phyloP scores from a whole-genome alignment of 106 monocot genomes.

The Phalaenopsis aphrodite region DNA sequence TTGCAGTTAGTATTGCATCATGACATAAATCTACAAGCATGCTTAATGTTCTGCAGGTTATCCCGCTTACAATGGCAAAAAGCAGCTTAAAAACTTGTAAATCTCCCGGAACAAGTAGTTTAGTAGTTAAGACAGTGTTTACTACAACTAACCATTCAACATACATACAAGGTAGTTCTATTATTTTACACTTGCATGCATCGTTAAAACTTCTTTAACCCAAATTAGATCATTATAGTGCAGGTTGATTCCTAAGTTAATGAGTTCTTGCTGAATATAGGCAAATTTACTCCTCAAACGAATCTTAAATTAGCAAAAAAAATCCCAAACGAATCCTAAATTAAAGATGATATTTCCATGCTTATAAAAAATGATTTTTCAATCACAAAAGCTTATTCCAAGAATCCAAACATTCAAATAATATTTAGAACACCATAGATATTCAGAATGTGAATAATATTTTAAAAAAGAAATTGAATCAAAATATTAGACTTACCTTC shows the following conservation, averaged over 20 bases:
- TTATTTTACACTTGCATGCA: background rate
- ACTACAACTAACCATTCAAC: background rate
- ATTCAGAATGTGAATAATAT: background rate
- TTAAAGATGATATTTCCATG: background rate
- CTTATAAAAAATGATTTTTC: background rate
- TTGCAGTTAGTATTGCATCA: background rate
- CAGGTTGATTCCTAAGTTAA: background rate
- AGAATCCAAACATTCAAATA: background rate
- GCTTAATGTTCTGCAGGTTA: background rate
- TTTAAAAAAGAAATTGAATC: background rate
- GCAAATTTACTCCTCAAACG: background rate
- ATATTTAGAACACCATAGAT: background rate
- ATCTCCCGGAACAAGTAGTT: background rate
- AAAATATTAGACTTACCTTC: conserved; percentile 43
- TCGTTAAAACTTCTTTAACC: background rate
- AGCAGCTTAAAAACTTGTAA: background rate
- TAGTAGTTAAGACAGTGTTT: background rate
- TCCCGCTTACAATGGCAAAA: background rate
- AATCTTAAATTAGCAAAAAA: background rate
- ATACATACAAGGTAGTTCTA: background rate
- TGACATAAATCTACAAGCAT: background rate
- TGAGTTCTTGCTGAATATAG: background rate
- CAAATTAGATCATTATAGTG: background rate
- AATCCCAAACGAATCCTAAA: background rate
- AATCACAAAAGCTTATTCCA: background rate